Evolutionary conservation across 805 yeast genomes (phyloP), one percentile per base, ranked within the genome.

Genomic region (Jamesozyma spencerorum): DNA sequence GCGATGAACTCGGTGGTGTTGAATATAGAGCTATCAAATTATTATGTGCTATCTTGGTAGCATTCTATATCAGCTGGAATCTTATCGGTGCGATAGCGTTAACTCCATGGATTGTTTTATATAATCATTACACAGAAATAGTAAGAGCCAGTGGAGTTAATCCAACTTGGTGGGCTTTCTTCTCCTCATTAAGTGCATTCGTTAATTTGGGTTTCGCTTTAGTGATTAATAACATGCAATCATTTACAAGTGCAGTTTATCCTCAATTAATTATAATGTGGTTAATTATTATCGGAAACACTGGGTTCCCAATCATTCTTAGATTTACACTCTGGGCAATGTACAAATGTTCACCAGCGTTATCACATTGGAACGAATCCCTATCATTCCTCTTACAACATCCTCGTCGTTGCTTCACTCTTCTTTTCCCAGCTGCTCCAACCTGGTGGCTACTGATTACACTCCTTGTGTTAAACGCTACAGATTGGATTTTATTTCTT

Each of bases 1-100:
- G 85, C 53, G 92, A 83, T 43, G 98, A 90, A 57, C 65, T 90
- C 28, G 98, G 98, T 27, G 98, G 98, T 31, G 95, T 92, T 13
- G 98, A 90, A 55, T 92, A 92, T 57, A 71, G 97, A 33, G 85
- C 98, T 0, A 70, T 84, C 42, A 85, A 85, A 54, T 65, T 86
- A 6, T 65, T 90, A 42, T 75, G 81, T 42, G 72, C 72, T 47
- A 73, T 88, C 32, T 62, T 88, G 13, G 55, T 75, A 1, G 41
- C 58, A 7, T 90, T 83, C 55, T 85, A 84, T 53, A 47, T 86
- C 39, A 94, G 94, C 0, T 77, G 84, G 53, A 84, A 82, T 52
- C 40, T 82, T 3, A 24, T 79, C 13, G 77, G 72, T 0, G 50
- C 75, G 18, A 47, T 71, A 0, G 61, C 75, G 31, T 61, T 81